Conservation (phyloP, 2,329 filamentous ascomycete species). For the Colletotrichum sp. region DNA sequence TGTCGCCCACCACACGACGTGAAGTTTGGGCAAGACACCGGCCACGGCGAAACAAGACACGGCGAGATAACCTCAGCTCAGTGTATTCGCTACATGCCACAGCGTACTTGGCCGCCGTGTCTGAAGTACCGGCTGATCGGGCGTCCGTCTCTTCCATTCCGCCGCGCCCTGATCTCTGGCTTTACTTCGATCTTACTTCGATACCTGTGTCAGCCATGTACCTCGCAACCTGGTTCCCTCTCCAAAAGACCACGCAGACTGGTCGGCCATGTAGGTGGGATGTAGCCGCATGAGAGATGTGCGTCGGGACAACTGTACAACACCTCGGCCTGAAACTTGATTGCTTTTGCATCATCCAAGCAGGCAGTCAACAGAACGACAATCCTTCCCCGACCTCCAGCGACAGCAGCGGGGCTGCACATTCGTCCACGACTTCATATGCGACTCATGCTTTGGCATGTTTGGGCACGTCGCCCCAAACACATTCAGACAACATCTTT, state of each 20-base stretch:
- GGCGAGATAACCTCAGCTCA: neutral
- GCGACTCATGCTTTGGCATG: neutral
- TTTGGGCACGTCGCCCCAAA: neutral
- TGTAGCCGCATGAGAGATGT: constrained; percentile 8
- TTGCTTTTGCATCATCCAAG: neutral
- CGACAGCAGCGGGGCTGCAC: neutral
- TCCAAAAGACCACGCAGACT: neutral
- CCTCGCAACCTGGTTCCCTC: neutral
- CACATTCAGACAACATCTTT: neutral
- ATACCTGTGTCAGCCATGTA: neutral
- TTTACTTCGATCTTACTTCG: neutral
- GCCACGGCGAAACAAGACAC: neutral
- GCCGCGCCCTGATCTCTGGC: neutral
- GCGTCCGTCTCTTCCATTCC: neutral
- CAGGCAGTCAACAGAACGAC: neutral
- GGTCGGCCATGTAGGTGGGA: neutral
- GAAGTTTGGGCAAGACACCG: neutral
- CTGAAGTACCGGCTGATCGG: neutral
- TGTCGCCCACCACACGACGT: neutral
- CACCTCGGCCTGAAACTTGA: constrained; percentile 9
- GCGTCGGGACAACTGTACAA: constrained; percentile 1
- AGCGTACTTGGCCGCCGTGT: neutral
- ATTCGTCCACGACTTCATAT: neutral
- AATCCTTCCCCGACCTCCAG: neutral
- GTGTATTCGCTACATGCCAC: neutral